Evolutionary conservation across 306 rosid genomes (phyloP).

Genomic region (Ochetophila trinervis): DNA sequence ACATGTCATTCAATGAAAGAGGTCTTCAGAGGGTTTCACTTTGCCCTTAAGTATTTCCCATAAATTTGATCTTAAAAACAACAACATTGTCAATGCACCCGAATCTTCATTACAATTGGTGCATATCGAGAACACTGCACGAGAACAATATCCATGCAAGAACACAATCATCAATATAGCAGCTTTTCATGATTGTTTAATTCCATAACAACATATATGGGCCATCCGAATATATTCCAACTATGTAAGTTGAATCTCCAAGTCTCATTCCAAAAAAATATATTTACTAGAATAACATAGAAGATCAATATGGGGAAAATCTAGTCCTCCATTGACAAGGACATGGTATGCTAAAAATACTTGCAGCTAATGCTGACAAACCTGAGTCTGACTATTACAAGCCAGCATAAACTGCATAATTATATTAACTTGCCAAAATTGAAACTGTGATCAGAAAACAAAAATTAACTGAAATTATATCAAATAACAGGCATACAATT

Average conservation of each 20-base stretch:
- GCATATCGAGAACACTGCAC: not conserved
- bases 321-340: too few species aligned
- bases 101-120: not conserved
- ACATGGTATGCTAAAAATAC: not conserved
- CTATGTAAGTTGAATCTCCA: too few species aligned
- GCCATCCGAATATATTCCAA: not conserved
- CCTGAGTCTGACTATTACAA: not conserved
- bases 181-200: not conserved
- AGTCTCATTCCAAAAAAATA: too few species aligned
- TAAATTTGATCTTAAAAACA: too few species aligned
- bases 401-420: not conserved
- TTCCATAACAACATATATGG: not conserved
- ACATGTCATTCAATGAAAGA: too few species aligned
- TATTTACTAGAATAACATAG: too few species aligned
- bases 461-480: constrained; percentile 9
- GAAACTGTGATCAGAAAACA: not conserved
- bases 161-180: not conserved
- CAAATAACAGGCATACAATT: constrained; percentile 7
- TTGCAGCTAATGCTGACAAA: not conserved
- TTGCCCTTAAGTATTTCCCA: too few species aligned
- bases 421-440: not conserved
- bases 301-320: too few species aligned
- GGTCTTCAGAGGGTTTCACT: too few species aligned
- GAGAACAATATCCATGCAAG: not conserved
- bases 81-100: not conserved